phyloP scores from a whole-genome alignment of 2,329 filamentous ascomycete species.

The Colletotrichum sp. region DNA sequence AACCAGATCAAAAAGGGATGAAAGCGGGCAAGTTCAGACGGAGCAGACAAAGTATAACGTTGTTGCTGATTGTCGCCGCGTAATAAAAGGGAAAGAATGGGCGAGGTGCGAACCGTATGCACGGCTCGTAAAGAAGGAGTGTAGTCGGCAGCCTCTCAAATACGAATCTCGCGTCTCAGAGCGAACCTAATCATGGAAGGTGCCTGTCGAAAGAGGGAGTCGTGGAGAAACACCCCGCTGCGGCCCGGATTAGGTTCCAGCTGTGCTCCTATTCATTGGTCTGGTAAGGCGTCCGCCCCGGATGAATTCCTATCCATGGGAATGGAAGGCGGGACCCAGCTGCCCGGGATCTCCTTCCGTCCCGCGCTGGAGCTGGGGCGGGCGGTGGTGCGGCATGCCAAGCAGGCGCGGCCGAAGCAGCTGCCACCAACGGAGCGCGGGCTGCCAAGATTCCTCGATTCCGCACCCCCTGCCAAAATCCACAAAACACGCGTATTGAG shows the following conservation, averaged over 20 bases:
- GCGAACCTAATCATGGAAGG: neutral
- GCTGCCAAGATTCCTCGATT: neutral
- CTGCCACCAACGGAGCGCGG: neutral
- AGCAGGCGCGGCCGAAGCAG: neutral
- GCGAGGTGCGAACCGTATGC: neutral
- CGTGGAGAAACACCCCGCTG: neutral
- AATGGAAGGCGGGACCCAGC: neutral
- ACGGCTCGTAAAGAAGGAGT: neutral
- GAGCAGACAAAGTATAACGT: neutral
- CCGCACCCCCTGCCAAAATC: neutral
- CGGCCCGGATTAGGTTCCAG: neutral
- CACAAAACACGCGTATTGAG: neutral
- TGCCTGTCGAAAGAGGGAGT: neutral
- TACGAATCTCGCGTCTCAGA: neutral
- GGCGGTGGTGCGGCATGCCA: neutral
- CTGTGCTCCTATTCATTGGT: neutral
- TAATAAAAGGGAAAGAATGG: neutral
- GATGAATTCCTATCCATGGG: neutral
- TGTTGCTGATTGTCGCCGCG: neutral
- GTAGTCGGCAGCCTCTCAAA: neutral
- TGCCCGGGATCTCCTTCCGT: neutral
- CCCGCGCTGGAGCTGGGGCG: neutral
- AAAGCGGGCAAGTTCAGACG: neutral
- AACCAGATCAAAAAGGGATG: neutral
- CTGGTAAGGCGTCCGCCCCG: neutral